Evolutionary conservation across 2,329 filamentous ascomycete genomes (phyloP), one percentile per base, ranked within the genome.

Genomic region (Diaporthe sp.): DNA sequence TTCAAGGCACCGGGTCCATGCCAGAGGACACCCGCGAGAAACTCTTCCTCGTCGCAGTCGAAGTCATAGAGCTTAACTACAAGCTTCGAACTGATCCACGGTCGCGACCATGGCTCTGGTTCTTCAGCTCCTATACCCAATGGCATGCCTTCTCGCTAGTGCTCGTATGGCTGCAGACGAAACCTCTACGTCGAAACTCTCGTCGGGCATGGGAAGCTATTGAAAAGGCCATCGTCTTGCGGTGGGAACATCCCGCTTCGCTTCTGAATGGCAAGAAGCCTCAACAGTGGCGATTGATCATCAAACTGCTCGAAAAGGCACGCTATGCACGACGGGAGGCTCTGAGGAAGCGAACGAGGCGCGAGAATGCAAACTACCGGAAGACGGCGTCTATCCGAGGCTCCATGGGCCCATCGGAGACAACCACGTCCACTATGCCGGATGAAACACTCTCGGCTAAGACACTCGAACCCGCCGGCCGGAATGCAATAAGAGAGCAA

Each of bases 121-220:
- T 67, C 61, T 67, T 67, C n/a, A 67, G 61, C 61, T 67, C 61
- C 22, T 67, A 67, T 33, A 67, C 61, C 17, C 61, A 67, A 12
- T 67, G 61, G 61, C 61, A 67, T 8, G 40, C 61, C 7, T 50
- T 67, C 17, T 45, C 61, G 9, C 61, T 67, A 17, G 61, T 67
- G 7, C 61, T 67, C 1, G 61, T 67, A 22, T 67, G 61, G 61
- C 61, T 67, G 2, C 61, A 17, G n/a, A 67, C 25, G 15, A 35
- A 47, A 7, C 61, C 61, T 2, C 25, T 67, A 8, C 19, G 45
- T 35, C 9, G 30, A 10, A 45, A 66, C 25, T 33, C 61, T 6
- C 38, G 40, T 12, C 13, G 61, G 0, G 61, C 61, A 9, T 66
- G 61, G 61, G 45, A 66, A 7, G 61, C 61, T 2, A 33, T 66